phyloP scores from a whole-genome alignment of 306 rosid species.

The Vigna angularis region DNA sequence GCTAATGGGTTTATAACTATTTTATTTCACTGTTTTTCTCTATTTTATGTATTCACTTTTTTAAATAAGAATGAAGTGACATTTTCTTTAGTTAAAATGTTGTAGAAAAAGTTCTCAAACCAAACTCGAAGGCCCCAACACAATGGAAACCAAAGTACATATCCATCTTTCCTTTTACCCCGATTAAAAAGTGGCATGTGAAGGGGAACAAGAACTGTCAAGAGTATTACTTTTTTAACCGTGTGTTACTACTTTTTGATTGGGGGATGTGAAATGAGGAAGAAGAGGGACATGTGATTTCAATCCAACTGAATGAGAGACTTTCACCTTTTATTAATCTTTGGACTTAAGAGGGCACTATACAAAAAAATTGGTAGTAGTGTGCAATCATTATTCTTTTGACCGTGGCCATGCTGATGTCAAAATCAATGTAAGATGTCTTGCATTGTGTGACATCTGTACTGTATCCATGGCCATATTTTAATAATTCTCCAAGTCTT shows the following conservation, averaged over 20 bases:
- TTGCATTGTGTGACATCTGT: slow-evolving; percentile 21
- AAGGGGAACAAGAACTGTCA: neutral
- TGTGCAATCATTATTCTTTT: slow-evolving; percentile 26
- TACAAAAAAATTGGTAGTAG: slow-evolving; percentile 4
- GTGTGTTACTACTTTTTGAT: slow-evolving; percentile 1
- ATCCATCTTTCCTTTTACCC: neutral
- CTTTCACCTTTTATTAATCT: neutral
- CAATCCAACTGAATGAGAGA: slow-evolving; percentile 14
- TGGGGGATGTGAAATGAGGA: neutral
- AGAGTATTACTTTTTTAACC: neutral
- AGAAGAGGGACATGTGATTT: neutral
- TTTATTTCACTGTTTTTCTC: neutral
- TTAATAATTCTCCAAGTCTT: neutral
- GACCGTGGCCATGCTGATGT: slow-evolving; percentile 1
- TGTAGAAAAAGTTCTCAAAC: neutral
- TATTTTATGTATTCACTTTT: neutral
- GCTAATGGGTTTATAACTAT: neutral
- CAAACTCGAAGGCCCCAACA: neutral
- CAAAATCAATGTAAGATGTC: slow-evolving; percentile 16
- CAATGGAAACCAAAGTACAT: neutral
- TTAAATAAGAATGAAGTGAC: neutral
- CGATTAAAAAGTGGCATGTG: slow-evolving; percentile 1
- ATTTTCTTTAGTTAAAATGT: neutral
- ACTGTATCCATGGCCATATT: slow-evolving; percentile 24
- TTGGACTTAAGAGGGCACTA: neutral